Conservation (phyloP, 2,329 filamentous ascomycete species). For the Beauveria pseudobassiana region DNA sequence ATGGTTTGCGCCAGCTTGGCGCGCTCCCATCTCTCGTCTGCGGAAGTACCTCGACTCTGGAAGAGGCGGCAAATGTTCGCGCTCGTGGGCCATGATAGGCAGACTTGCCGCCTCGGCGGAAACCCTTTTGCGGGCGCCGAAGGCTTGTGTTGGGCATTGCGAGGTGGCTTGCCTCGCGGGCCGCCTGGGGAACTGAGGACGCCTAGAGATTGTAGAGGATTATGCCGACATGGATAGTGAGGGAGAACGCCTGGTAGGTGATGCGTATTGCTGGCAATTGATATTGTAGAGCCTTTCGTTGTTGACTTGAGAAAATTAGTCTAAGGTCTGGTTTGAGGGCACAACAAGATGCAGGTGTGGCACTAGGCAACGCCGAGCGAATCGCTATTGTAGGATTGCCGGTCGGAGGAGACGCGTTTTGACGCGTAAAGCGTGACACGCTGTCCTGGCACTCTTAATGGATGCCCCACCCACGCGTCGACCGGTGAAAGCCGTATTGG, state of each 20-base stretch:
- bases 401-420: slow-evolving; percentile 22
- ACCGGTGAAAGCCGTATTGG: too few species aligned
- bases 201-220: not conserved
- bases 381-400: not conserved
- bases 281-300: not conserved
- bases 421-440: slow-evolving; percentile 26
- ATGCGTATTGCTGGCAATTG: not conserved
- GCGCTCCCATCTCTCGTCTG: slow-evolving; percentile 88
- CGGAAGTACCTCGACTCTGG: slow-evolving; percentile 76
- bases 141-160: slow-evolving; percentile 55
- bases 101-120: slow-evolving; percentile 60
- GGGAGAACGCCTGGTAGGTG: not conserved
- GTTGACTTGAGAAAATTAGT: not conserved
- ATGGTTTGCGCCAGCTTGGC: slow-evolving; percentile 77
- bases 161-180: slow-evolving; percentile 12
- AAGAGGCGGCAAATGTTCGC: slow-evolving; percentile 73
- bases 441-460: slow-evolving; percentile 22
- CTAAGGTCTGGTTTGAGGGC: not conserved
- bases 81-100: slow-evolving; percentile 60
- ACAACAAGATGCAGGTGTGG: not conserved
- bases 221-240: slow-evolving; percentile 8
- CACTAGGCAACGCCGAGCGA: not conserved
- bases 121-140: slow-evolving; percentile 56
- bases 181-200: not conserved
- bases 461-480: slow-evolving; percentile 12